Evolutionary conservation across 371 early-diverging fungal genomes (phyloP), one percentile per base, ranked within the genome.

Genomic region (Rhizomucor miehei): DNA sequence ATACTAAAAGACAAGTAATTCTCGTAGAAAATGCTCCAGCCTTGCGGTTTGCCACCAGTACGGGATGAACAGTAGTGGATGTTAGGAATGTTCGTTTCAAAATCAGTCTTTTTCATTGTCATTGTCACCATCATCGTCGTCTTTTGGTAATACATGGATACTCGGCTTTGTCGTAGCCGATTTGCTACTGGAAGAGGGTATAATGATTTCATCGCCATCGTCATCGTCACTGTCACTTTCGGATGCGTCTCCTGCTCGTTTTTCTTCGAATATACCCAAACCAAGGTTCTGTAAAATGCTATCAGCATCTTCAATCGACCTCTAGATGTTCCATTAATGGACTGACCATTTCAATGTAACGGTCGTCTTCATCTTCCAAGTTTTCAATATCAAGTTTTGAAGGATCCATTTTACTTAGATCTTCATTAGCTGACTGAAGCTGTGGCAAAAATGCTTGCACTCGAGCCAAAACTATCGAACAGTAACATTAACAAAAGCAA

Each of bases 21-120:
- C 16, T 44, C 41, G 9, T 72, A 88, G 89, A 90, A 87, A 88
- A 89, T 90, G 88, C 56, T 89, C 12, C 87, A 83, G 54, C 91
- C 89, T 41, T 89, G 89, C 48, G 88, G 89, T 14, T 80, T 83
- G 36, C 89, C 88, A 46, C 74, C 80, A 46, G 73, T 66, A 36
- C 72, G 75, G 41, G 80, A 86, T 56, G 82, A 84, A 19, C 67
- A 66, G 44, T 76, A 71, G 21, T 38, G 41, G 41, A 14, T 12
- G 41, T 14, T 41, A 6, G 6, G 19, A 14, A 10, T 19, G 24
- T 48, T 23, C 24, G 24, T 19, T 25, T 48, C 14, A 25, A 24
- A 48, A 29, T n/a, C 19, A 24, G 11, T 48, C 14, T 35, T 48
- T 13, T 48, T 48, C 48, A 17, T 48, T 13, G n/a, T 48, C 13